Conservation (phyloP, 2,329 filamentous ascomycete species). For the Cladophialophora yegresii region DNA sequence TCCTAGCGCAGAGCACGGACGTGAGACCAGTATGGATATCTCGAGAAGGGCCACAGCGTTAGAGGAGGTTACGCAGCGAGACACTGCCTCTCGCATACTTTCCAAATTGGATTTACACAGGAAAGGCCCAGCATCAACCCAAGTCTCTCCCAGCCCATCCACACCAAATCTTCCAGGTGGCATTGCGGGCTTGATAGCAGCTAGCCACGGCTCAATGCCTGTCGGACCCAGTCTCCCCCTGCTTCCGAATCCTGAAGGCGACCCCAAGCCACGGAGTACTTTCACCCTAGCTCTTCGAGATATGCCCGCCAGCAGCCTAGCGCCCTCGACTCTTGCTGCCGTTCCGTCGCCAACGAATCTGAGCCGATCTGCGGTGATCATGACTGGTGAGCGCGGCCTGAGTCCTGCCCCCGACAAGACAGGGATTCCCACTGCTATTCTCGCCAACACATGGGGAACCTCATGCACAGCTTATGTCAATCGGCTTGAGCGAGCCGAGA, state of each 20-base stretch:
- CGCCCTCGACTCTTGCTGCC: constrained; percentile 78
- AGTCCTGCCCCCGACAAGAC: constrained; percentile 63
- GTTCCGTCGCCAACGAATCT: constrained; percentile 81
- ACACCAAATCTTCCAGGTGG: constrained; percentile 54
- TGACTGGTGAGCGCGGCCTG: constrained; percentile 74
- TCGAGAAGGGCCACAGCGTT: constrained; percentile 55
- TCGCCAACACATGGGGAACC: constrained; percentile 93
- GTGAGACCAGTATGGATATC: constrained; percentile 74
- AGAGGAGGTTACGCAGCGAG: constrained; percentile 73
- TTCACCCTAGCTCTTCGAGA: constrained; percentile 43
- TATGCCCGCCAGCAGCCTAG: constrained; percentile 65
- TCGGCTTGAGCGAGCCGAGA: constrained; percentile 59
- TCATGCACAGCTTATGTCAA: constrained; percentile 75
- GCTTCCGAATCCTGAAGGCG: constrained; percentile 42
- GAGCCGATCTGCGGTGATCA: constrained; percentile 79
- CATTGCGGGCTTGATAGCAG: constrained; percentile 81
- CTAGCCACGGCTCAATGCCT: constrained; percentile 76
- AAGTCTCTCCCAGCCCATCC: constrained; percentile 47
- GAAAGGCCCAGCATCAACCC: constrained; percentile 64
- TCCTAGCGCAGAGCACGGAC: constrained; percentile 61
- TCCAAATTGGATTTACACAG: constrained; percentile 89
- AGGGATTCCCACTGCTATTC: constrained; percentile 79
- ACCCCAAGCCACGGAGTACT: constrained; percentile 42
- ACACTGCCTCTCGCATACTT: constrained; percentile 85
- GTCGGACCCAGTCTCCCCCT: constrained; percentile 54